Evolutionary conservation across 2,329 filamentous ascomycete genomes (phyloP).

Genomic region (Aureobasidium musti): DNA sequence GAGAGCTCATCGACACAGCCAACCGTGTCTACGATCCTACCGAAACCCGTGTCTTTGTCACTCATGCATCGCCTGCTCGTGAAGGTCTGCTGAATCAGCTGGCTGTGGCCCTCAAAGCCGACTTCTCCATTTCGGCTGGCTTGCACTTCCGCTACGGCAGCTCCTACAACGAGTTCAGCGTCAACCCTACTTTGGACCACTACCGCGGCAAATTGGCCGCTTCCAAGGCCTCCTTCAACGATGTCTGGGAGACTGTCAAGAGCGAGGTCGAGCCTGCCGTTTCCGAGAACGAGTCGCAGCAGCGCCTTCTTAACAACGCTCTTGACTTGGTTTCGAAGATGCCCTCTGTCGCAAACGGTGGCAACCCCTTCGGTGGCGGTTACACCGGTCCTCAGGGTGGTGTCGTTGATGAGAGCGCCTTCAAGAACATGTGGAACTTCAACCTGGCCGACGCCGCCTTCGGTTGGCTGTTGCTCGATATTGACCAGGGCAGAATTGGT

Average conservation of each 20-base stretch:
- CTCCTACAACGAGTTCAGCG: slow-evolving; percentile 99
- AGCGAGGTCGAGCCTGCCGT: slow-evolving; percentile 94
- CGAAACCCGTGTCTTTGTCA: slow-evolving; percentile 94
- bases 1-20: slow-evolving; percentile 94
- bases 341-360: slow-evolving; percentile 90
- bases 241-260: slow-evolving; percentile 99
- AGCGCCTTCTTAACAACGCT: slow-evolving; percentile 87
- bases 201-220: slow-evolving; percentile 98
- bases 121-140: slow-evolving; percentile 96
- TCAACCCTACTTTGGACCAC: slow-evolving; percentile 96
- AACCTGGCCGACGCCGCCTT: slow-evolving; percentile 97
- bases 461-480: slow-evolving; percentile 90
- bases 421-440: slow-evolving; percentile 99
- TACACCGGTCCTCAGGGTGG: slow-evolving; percentile 73
- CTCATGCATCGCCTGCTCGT: slow-evolving; percentile 92
- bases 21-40: slow-evolving; percentile 98
- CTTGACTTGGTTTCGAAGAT: slow-evolving; percentile 96
- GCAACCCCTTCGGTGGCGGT: slow-evolving; percentile 93
- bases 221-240: slow-evolving; percentile 97
- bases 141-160: slow-evolving; percentile 98
- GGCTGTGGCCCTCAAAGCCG: slow-evolving; percentile 93
- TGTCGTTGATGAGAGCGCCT: slow-evolving; percentile 95
- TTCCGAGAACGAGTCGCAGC: slow-evolving; percentile 87
- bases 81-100: slow-evolving; percentile 97
- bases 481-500: slow-evolving; percentile 92